Evolutionary conservation across 192 early-diverging fungal genomes (phyloP).

Genomic region (Bifiguratus adelaidae): DNA sequence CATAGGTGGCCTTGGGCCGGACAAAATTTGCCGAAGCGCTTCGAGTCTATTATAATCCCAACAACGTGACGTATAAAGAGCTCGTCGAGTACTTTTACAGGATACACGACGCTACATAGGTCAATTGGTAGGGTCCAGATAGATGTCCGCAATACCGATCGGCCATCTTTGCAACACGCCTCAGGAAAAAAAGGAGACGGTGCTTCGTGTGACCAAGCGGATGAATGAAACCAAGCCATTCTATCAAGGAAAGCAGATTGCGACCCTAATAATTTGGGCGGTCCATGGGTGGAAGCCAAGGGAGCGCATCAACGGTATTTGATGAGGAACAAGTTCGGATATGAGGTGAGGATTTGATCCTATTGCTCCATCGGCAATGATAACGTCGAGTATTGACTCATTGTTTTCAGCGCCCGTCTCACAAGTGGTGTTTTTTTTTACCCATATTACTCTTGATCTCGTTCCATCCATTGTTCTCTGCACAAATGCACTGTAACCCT

Average conservation of each 20-base stretch:
- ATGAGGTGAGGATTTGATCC: neutral
- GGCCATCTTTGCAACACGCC: conserved; percentile 75
- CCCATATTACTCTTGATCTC: too few relatives aligned
- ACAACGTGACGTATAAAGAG: conserved; percentile 52
- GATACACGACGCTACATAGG: conserved; percentile 79
- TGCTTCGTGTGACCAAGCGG: conserved; percentile 52
- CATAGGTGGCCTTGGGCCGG: conserved; percentile 50
- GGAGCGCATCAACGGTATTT: neutral
- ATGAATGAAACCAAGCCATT: conserved; percentile 30
- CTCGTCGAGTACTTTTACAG: conserved; percentile 79
- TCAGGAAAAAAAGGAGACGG: conserved; percentile 55
- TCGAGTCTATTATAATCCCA: conserved; percentile 64
- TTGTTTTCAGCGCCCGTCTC: too few relatives aligned
- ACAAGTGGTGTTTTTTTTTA: too few relatives aligned
- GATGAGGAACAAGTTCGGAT: neutral
- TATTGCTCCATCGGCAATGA: too few relatives aligned
- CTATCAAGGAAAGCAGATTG: neutral
- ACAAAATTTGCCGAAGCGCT: conserved; percentile 80
- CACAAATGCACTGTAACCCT: too few relatives aligned
- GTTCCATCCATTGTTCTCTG: too few relatives aligned
- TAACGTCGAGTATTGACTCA: too few relatives aligned
- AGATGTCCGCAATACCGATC: conserved; percentile 83
- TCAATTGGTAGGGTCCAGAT: conserved; percentile 75
- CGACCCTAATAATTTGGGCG: neutral
- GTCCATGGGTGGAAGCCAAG: neutral